phyloP scores from a whole-genome alignment of 2,329 filamentous ascomycete species.

The Alternaria rosae region DNA sequence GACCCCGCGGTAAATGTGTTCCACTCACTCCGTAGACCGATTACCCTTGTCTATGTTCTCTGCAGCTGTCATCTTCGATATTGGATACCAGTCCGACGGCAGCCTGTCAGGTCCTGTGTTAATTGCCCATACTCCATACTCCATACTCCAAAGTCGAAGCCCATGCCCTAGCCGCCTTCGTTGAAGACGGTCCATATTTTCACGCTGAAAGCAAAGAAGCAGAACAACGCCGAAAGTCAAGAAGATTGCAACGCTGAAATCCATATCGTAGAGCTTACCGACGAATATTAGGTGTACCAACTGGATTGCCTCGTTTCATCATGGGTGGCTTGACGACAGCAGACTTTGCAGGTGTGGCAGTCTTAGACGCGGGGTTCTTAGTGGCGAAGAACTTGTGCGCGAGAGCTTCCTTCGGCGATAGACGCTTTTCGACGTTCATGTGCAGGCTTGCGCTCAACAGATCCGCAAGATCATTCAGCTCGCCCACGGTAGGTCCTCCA shows the following conservation, averaged over 20 bases:
- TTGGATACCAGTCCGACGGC: neutral
- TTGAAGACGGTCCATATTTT: neutral
- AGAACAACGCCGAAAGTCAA: neutral
- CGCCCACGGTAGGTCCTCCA: conserved; percentile 68
- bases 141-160: neutral
- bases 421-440: conserved; percentile 90
- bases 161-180: neutral
- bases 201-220: neutral
- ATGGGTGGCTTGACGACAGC: conserved; percentile 39
- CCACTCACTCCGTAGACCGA: neutral
- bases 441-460: conserved; percentile 86
- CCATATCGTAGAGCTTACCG: conserved; percentile 18
- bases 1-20: neutral
- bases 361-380: conserved; percentile 29
- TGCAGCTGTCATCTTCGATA: neutral
- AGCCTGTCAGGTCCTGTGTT: neutral
- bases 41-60: neutral
- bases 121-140: neutral
- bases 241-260: conserved; percentile 2
- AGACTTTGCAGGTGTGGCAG: conserved; percentile 19
- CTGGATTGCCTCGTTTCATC: conserved; percentile 29
- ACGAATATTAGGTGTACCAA: conserved; percentile 19
- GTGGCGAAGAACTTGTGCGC: conserved; percentile 83
- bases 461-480: conserved; percentile 84
- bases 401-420: conserved; percentile 84